Percentiles rank a stretch among this genome's conserved stretches.
Conservation (phyloP, 2,329 filamentous ascomycete genomes). For the Curvularia spicifera region DNA sequence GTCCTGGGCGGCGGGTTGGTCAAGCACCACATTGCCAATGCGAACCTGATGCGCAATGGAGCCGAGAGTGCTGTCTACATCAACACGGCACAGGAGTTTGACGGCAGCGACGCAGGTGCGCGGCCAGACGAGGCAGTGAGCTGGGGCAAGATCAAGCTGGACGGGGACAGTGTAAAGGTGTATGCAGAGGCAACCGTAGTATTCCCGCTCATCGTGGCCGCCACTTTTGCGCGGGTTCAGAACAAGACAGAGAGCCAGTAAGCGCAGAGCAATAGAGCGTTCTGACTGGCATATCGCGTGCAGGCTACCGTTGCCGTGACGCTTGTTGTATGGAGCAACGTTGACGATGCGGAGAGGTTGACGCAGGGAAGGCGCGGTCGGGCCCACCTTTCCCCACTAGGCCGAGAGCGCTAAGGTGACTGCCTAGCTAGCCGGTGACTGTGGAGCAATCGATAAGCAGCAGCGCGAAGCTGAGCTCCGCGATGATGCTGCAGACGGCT, state of each 20-base stretch:
- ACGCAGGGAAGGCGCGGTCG: constrained; percentile 32
- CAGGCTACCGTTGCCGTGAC: constrained; percentile 1
- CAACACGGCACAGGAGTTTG: constrained; percentile 97
- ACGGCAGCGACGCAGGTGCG: constrained; percentile 94
- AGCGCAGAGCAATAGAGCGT: not conserved
- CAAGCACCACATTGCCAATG: constrained; percentile 98
- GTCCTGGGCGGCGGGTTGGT: constrained; percentile 93
- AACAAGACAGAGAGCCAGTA: not conserved
- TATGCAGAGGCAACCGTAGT: constrained; percentile 72
- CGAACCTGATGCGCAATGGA: constrained; percentile 95
- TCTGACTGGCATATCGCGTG: not conserved
- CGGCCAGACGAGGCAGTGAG: constrained; percentile 95
- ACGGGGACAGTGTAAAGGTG: constrained; percentile 86
- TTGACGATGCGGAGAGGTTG: constrained; percentile 25
- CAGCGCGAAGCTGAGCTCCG: constrained; percentile 11
- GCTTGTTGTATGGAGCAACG: constrained; percentile 19
- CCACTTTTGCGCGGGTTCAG: constrained; percentile 63
- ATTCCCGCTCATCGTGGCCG: constrained; percentile 71
- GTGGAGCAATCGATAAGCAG: constrained; percentile 30
- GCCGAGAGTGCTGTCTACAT: constrained; percentile 97
- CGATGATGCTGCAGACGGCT: not conserved
- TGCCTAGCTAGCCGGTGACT: constrained; percentile 32
- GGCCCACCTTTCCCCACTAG: constrained; percentile 28
- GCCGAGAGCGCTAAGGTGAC: constrained; percentile 20
- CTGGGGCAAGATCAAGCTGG: constrained; percentile 96